phyloP scores from a whole-genome alignment of 2,329 filamentous ascomycete genomes.

The Alternaria rosae region DNA sequence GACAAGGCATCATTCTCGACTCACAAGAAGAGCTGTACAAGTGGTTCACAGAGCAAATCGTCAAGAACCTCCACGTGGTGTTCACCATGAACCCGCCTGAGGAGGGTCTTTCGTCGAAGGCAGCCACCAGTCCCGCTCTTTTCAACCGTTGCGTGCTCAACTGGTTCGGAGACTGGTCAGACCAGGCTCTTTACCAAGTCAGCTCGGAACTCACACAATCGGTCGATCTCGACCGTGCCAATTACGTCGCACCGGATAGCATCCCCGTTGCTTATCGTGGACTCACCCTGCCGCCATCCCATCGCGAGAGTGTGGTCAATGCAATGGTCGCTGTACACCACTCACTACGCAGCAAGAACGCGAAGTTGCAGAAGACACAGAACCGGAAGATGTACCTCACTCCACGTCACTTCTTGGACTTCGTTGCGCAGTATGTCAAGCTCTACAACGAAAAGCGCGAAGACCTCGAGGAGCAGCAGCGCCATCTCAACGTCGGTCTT shows the following conservation, averaged over 20 bases:
- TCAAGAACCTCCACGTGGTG: conserved; percentile 98
- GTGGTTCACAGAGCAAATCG: conserved; percentile 99
- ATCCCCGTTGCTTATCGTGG: conserved; percentile 92
- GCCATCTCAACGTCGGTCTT: conserved; percentile 96
- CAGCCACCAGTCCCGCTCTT: conserved; percentile 93
- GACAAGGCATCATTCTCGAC: conserved; percentile 92
- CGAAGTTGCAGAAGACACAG: conserved; percentile 87
- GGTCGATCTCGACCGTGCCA: conserved; percentile 90
- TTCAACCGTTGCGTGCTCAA: conserved; percentile 99
- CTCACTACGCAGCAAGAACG: conserved; percentile 89
- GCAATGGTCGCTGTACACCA: conserved; percentile 99
- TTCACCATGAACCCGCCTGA: conserved; percentile 99
- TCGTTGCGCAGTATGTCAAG: conserved; percentile 96
- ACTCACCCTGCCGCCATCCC: conserved; percentile 82
- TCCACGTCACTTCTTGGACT: conserved; percentile 95
- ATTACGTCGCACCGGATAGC: conserved; percentile 85
- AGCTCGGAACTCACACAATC: conserved; percentile 93
- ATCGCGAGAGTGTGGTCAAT: conserved; percentile 92
- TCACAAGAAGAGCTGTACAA: conserved; percentile 99
- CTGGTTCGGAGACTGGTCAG: conserved; percentile 99
- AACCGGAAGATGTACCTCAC: conserved; percentile 92
- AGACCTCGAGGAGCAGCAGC: conserved; percentile 97
- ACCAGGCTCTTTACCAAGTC: conserved; percentile 98
- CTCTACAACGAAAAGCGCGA: conserved; percentile 98
- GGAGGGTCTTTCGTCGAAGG: conserved; percentile 92